Percentiles rank a stretch among this genome's conserved stretches.
These are phyloP conservation scores for Termitomyces sp. DNA, from an alignment of 768 basidiomycete genomes.

Conservation along the genomic window DNA sequence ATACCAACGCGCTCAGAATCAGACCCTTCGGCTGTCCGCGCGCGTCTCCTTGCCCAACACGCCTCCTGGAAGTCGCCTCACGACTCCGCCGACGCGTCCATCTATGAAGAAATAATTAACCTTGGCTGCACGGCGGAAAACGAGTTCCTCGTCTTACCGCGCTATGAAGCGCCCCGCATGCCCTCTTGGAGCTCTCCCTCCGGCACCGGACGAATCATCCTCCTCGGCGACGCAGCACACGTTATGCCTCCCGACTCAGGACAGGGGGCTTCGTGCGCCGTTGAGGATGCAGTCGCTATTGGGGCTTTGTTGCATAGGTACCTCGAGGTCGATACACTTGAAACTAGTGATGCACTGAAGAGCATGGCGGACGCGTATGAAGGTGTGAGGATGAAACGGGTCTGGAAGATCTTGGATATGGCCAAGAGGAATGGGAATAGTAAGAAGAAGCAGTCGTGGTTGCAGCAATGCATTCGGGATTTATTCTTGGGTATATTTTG, in stretches of 20 bases:
- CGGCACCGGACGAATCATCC: constrained; percentile 26
- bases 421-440: constrained; percentile 25
- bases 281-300: constrained; percentile 33
- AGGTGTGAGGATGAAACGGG: background rate
- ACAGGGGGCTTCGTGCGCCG: constrained; percentile 35
- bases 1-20: constrained; percentile 21
- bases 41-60: constrained; percentile 25
- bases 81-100: constrained; percentile 18
- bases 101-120: constrained; percentile 22
- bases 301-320: constrained; percentile 6
- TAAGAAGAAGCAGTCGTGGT: constrained; percentile 25
- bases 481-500: constrained; percentile 26
- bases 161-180: constrained; percentile 28
- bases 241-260: constrained; percentile 37
- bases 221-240: constrained; percentile 40
- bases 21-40: constrained; percentile 17
- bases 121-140: constrained; percentile 21
- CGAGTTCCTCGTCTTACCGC: constrained; percentile 28
- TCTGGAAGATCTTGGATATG: constrained; percentile 22
- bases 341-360: constrained; percentile 10
- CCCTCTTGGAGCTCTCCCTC: constrained; percentile 28
- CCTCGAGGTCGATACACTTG: constrained; percentile 5
- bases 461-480: constrained; percentile 28
- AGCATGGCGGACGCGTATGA: background rate
- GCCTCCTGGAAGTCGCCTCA: constrained; percentile 29